phyloP scores from a whole-genome alignment of 108 stramenopile genomes.

The Bacterosira constricta region DNA sequence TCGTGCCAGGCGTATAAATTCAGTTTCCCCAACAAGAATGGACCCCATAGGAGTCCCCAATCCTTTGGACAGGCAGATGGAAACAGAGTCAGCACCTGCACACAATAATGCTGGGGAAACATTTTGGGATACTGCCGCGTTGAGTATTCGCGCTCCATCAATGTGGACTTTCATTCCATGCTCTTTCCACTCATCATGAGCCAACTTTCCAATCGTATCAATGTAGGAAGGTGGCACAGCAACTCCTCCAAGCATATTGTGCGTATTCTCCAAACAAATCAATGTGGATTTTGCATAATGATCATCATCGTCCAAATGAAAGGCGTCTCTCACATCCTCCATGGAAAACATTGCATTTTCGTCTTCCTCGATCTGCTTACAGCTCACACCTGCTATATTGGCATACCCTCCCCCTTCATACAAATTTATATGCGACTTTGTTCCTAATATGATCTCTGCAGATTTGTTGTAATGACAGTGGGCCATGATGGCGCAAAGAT shows the following conservation, averaged over 20 bases:
- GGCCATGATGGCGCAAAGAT: constrained; percentile 87
- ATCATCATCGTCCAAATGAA: constrained; percentile 80
- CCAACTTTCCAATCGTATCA: constrained; percentile 71
- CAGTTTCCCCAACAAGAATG: constrained; percentile 83
- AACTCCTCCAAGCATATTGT: constrained; percentile 95
- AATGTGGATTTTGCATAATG: constrained; percentile 90
- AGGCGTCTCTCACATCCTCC: constrained; percentile 65
- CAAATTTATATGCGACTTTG: constrained; percentile 70
- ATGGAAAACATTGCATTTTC: constrained; percentile 65
- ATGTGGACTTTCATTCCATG: constrained; percentile 73
- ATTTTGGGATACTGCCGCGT: constrained; percentile 80
- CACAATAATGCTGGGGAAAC: constrained; percentile 58
- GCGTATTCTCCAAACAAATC: constrained; percentile 95
- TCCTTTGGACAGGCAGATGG: constrained; percentile 96
- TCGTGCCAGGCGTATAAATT: constrained; percentile 80
- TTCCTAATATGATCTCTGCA: constrained; percentile 76
- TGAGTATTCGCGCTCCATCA: constrained; percentile 96
- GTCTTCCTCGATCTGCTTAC: constrained; percentile 74
- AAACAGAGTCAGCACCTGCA: constrained; percentile 81
- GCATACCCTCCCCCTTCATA: constrained; percentile 78
- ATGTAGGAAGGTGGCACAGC: constrained; percentile 83
- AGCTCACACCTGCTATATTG: constrained; percentile 76
- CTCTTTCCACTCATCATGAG: constrained; percentile 49
- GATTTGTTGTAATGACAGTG: constrained; percentile 87
- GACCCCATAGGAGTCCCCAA: constrained; percentile 95